Evolutionary conservation across 139 green algal genomes (phyloP).

Genomic region (Coccomyxa sp.): DNA sequence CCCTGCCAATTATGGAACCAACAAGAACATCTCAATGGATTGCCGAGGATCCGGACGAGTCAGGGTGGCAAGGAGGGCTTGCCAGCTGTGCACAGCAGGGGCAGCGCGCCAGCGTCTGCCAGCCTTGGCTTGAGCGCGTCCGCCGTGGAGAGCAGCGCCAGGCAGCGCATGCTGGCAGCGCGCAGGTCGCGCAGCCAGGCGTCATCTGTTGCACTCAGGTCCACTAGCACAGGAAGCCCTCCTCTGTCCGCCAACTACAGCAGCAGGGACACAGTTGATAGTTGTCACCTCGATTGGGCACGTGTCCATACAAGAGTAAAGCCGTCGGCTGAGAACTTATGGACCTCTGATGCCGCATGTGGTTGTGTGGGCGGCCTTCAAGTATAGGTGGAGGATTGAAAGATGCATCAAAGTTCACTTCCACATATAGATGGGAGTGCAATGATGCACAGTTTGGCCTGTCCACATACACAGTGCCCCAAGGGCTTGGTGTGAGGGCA

Average conservation of each 20-base stretch:
- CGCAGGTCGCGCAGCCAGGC: neutral
- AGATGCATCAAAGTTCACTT: too few relatives aligned
- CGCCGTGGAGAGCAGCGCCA: neutral
- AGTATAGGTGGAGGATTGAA: too few relatives aligned
- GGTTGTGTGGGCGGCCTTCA: too few relatives aligned
- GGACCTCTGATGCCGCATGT: too few relatives aligned
- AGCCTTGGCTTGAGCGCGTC: slow-evolving; percentile 12
- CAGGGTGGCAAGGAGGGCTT: neutral
- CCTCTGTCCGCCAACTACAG: neutral
- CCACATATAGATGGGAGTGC: too few relatives aligned
- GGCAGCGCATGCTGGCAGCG: neutral
- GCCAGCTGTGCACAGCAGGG: neutral
- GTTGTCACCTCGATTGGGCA: too few relatives aligned
- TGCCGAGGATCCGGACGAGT: too few relatives aligned
- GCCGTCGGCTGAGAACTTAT: too few relatives aligned
- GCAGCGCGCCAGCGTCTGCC: slow-evolving; percentile 10
- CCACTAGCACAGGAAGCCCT: neutral
- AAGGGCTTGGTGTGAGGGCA: neutral
- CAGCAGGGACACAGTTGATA: too few relatives aligned
- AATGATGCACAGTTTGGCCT: neutral
- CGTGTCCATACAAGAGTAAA: too few relatives aligned
- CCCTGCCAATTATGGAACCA: too few relatives aligned
- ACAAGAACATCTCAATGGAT: too few relatives aligned
- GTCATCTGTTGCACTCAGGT: neutral
- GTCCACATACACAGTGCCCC: neutral